phyloP scores from a whole-genome alignment of 768 basidiomycete genomes.

The Serendipita sp. region DNA sequence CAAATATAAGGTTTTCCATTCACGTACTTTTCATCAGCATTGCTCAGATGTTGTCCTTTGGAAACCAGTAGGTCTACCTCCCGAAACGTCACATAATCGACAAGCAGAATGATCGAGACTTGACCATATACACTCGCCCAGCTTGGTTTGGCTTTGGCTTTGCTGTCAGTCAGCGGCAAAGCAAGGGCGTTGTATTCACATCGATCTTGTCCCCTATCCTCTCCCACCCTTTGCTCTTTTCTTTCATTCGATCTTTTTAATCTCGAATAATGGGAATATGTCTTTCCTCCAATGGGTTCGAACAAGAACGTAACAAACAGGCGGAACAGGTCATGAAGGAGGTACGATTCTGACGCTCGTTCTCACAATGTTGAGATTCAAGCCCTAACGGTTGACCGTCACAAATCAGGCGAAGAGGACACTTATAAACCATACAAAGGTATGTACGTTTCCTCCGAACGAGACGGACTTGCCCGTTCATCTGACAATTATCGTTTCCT shows the following conservation, averaged over 20 bases:
- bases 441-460: neutral
- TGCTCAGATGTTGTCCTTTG: too few species aligned
- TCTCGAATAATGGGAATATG: neutral
- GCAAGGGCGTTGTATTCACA: neutral
- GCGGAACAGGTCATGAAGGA: neutral
- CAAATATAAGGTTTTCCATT: too few species aligned
- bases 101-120: too few species aligned
- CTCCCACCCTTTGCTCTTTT: neutral
- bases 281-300: neutral
- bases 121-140: too few species aligned
- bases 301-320: neutral
- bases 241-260: too few species aligned
- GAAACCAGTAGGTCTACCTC: too few species aligned
- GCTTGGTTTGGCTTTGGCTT: too few species aligned
- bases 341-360: neutral
- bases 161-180: too few species aligned
- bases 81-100: too few species aligned
- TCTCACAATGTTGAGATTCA: neutral
- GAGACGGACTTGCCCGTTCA: neutral
- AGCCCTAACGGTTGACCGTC: neutral
- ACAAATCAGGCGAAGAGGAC: neutral
- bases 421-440: neutral
- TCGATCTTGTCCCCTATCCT: neutral
- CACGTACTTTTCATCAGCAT: too few species aligned
- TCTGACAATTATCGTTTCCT: neutral